Evolutionary conservation across 495 filamentous ascomycete genomes (phyloP), one percentile per base, ranked within the genome.

Genomic region (Podospora conica): DNA sequence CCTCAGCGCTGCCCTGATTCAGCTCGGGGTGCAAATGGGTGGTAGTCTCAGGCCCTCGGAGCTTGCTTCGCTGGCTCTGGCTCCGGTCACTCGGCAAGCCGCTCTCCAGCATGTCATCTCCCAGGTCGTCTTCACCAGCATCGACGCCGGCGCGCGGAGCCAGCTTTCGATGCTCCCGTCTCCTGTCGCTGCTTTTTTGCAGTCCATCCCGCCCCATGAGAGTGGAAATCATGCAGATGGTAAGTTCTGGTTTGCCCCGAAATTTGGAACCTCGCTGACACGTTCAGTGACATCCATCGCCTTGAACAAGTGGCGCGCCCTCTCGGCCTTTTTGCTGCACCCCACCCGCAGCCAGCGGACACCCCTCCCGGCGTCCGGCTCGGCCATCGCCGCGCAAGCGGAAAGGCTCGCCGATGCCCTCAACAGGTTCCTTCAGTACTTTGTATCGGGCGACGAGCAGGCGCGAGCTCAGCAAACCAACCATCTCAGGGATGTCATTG

Each of bases 291-390:
- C 69, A n/a, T 54, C 75, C 18, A 48, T 66, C 9, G 77, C 77
- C 11, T 65, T 77, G 23, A 69, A 69, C 62, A 65, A 69, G 40
- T 78, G 77, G 77, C 71, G 77, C 40, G 69, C 66, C n/a, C 64
- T 79, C 7, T 76, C 77, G 9, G 72, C 76, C 9, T 79, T 74
- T 61, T 59, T 79, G 10, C 73, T 79, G 40, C 73, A 77, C 58
- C 66, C 73, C 11, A 59, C 57, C 3, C 74, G 75, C 53, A 73
- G 73, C 61, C 69, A 76, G 28, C 69, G 75, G n/a, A 76, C 73
- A 12, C 57, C 77, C 2, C 67, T 78, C n/a, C 60, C 65, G 9
- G 70, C 70, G 0, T 70, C 71, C 2, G 68, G 73, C 40, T 63
- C 70, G 8, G 58, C 71, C 12, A 69, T 73, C 58, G 72, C 71